phyloP scores from a whole-genome alignment of 371 early-diverging fungal species.

The Sporodiniella umbellata region DNA sequence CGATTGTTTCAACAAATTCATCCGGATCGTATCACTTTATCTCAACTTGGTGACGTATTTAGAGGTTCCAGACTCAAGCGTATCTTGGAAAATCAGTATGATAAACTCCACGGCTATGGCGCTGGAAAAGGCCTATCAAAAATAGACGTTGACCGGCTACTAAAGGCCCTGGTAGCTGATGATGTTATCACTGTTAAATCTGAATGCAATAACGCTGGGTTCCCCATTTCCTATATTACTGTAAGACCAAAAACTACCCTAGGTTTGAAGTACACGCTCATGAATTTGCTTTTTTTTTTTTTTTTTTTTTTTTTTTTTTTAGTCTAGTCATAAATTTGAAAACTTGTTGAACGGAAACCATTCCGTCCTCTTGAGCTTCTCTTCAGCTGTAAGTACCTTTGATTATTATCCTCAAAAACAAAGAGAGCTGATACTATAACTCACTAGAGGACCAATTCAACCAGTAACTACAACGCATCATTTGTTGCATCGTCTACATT shows the following conservation, averaged over 20 bases:
- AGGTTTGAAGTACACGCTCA: neutral
- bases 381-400: neutral
- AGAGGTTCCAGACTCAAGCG: constrained; percentile 67
- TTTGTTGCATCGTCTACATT: neutral
- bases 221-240: constrained; percentile 15
- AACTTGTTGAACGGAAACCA: neutral
- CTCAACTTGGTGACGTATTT: constrained; percentile 77
- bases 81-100: constrained; percentile 48
- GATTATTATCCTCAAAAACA: neutral
- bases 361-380: neutral
- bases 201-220: constrained; percentile 14
- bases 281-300: no score
- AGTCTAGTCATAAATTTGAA: neutral
- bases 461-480: neutral
- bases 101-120: constrained; percentile 57
- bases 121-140: constrained; percentile 42
- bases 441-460: neutral
- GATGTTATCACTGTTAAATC: constrained; percentile 1
- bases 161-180: constrained; percentile 11
- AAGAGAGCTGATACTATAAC: no score
- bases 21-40: constrained; percentile 64
- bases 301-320: neutral
- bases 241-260: constrained; percentile 1
- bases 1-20: constrained; percentile 42
- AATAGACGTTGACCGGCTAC: constrained; percentile 11